Percentiles rank a stretch among this genome's conserved stretches.
phyloP scores from a whole-genome alignment of 2,329 filamentous ascomycete genomes.

The Aspergillus texensis region DNA sequence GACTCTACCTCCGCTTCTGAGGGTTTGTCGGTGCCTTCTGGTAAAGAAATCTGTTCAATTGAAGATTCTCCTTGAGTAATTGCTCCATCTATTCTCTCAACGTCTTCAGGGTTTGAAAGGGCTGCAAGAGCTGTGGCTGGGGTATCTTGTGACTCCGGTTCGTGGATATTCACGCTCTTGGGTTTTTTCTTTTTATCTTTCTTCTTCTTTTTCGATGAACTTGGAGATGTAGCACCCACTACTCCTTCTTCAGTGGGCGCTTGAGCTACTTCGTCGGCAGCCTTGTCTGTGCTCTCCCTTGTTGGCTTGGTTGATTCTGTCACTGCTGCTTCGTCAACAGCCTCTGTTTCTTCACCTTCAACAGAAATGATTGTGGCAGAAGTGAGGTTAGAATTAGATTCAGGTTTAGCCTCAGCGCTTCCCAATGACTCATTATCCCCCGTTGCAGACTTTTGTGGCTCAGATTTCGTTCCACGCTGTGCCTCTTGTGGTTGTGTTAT shows the following conservation, averaged over 20 bases:
- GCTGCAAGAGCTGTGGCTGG: neutral
- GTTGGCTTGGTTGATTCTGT: neutral
- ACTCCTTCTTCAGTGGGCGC: neutral
- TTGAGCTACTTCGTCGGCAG: neutral
- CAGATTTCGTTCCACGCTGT: neutral
- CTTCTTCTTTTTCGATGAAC: conserved; percentile 34
- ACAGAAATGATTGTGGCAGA: neutral
- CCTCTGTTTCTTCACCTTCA: neutral
- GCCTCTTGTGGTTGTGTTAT: neutral
- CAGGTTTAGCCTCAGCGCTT: neutral
- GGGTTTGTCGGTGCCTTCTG: neutral
- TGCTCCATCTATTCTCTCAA: neutral
- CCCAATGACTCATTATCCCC: neutral
- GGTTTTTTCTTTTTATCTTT: conserved; percentile 42
- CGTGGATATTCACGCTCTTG: conserved; percentile 20
- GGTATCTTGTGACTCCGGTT: conserved; percentile 14
- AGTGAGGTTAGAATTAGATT: neutral
- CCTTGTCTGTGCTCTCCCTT: neutral
- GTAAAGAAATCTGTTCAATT: neutral
- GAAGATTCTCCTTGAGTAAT: neutral
- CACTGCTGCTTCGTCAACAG: neutral
- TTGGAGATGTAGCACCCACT: conserved; percentile 18
- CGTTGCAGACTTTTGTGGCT: neutral
- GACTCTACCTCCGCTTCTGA: neutral
- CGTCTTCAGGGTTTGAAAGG: neutral